Evolutionary conservation across 1,284 basidiomycete genomes (phyloP).

Genomic region (Malassezia equina): DNA sequence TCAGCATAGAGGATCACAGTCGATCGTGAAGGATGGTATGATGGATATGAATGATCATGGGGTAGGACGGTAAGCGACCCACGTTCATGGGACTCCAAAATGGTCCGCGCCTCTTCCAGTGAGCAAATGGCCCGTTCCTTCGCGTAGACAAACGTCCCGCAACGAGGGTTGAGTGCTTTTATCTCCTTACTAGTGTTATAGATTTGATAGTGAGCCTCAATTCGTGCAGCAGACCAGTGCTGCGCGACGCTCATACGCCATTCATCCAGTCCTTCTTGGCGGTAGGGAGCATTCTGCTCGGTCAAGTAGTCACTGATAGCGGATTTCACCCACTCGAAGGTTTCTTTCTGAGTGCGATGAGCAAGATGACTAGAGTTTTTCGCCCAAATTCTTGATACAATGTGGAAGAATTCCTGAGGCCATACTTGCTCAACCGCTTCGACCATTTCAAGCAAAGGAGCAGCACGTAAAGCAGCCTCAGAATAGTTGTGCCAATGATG

Average conservation of each 20-base stretch:
- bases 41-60: conserved; percentile 21
- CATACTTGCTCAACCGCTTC: conserved; percentile 51
- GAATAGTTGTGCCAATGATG: conserved; percentile 9
- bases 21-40: neutral
- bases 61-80: neutral
- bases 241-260: conserved; percentile 32
- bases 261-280: conserved; percentile 14
- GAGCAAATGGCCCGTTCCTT: conserved; percentile 26
- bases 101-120: conserved; percentile 18
- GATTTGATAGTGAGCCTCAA: conserved; percentile 38
- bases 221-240: conserved; percentile 26
- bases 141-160: conserved; percentile 31
- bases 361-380: conserved; percentile 50
- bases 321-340: neutral
- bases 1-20: conserved; percentile 33
- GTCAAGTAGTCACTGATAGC: neutral
- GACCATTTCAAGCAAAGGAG: conserved; percentile 70
- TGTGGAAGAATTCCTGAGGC: conserved; percentile 24
- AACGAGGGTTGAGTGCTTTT: conserved; percentile 11
- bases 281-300: neutral
- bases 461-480: conserved; percentile 44
- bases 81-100: neutral
- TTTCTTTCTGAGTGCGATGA: neutral
- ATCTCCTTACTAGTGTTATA: conserved; percentile 21
- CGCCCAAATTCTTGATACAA: conserved; percentile 15